Base-by-base conservation (phyloP, 495 filamentous ascomycete genomes). In the Pseudevernia furfuracea region DNA sequence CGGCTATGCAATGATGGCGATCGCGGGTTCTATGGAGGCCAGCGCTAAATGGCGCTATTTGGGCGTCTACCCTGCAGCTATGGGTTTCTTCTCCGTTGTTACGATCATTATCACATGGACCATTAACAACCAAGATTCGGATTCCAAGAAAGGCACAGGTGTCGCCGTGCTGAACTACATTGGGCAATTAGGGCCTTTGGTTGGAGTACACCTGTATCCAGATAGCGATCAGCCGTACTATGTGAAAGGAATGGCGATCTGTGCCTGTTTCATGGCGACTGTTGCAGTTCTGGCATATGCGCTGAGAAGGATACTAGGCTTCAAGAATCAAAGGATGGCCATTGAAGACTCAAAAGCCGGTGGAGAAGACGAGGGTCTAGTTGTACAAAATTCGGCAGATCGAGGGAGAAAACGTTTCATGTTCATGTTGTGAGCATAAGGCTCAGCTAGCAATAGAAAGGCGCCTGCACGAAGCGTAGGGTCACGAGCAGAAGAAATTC, bases 21-120 rank as follows among this genome's bases (percentile, higher is more conserved):
- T 84, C 32, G 72, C 79, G 32, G 71, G 74, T 5, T n/a, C 38
- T 8, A 28, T 57, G 7, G 28, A 63, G 55, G 76, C 79, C 4
- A 53, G 60, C 14, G 58, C 67, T 28, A 66, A 52, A n/a, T 46
- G 69, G n/a, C 79, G 84, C 19, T 87, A 87, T 63, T 59, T 80
- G 57, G 80, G 76, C 71, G 74, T 86, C 62, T 87, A 82, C 71
- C 84, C 83, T 1, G 83, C 84, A 12, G 74, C 74, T 19, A 72
- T 78, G 4, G 84, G 84, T 9, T 87, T 87, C 74, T 87, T 87
- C 73, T 82, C 81, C 11, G 78, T 79, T 17, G 80, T 86, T 64
- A 85, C 84, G 0, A 71, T 86, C 23, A 82, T 87, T 62, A 85
- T 87, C 67, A 86, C 84, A 48, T 86, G 84, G 84, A 84, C 81